Percentiles rank a stretch among this genome's conserved stretches.
phyloP scores from a whole-genome alignment of 352 stramenopile genomes.

The Salisapilia sapeloensis region DNA sequence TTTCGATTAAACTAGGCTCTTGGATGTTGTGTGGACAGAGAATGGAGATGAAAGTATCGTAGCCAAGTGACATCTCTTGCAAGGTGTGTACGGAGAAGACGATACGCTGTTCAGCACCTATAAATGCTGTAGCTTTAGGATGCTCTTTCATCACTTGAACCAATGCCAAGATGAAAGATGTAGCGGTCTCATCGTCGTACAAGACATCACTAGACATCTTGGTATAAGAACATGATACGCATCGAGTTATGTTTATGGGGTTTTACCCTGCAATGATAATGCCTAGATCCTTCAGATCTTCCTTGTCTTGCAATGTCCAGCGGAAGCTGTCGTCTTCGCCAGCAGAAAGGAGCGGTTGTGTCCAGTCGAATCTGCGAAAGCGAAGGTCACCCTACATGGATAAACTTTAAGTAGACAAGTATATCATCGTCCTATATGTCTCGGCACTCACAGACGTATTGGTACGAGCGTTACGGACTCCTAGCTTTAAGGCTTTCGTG shows the following conservation, averaged over 20 bases:
- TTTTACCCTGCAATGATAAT: slow-evolving; percentile 19
- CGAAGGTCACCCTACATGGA: slow-evolving; percentile 7
- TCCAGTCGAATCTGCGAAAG: slow-evolving; percentile 10
- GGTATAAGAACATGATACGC: neutral
- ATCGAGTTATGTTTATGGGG: neutral
- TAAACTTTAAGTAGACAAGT: neutral
- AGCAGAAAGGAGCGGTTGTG: slow-evolving; percentile 2
- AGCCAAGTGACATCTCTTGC: slow-evolving; percentile 27
- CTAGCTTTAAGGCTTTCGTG: slow-evolving; percentile 12
- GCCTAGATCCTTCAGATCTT: slow-evolving; percentile 3
- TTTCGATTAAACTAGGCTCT: too few relatives aligned
- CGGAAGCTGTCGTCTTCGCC: slow-evolving; percentile 5
- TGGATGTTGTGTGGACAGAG: too few relatives aligned
- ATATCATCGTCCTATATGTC: neutral
- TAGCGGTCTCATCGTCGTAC: slow-evolving; percentile 30
- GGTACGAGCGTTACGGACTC: slow-evolving; percentile 12
- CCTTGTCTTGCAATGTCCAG: slow-evolving; percentile 9
- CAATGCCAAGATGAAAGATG: slow-evolving; percentile 20
- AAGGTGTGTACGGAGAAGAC: slow-evolving; percentile 40
- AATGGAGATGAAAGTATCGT: slow-evolving; percentile 45
- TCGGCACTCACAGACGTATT: slow-evolving; percentile 8
- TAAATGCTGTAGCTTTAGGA: slow-evolving; percentile 6
- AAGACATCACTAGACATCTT: slow-evolving; percentile 32
- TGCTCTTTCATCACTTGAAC: slow-evolving; percentile 14
- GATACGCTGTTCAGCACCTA: slow-evolving; percentile 22